Evolutionary conservation across 495 filamentous ascomycete genomes (phyloP).

Genomic region (Penicillium lagena): DNA sequence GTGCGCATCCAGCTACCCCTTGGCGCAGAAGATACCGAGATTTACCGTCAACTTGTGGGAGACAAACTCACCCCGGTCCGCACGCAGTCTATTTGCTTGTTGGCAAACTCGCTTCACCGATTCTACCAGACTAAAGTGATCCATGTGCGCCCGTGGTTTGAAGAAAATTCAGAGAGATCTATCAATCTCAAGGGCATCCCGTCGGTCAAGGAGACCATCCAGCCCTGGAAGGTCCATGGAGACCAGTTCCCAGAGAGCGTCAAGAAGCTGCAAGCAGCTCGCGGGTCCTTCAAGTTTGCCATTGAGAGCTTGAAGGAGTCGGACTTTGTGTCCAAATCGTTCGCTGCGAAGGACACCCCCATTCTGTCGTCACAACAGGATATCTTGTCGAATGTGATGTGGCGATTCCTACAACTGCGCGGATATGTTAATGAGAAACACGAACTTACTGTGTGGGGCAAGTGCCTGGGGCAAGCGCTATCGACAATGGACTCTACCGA

Average conservation of each 20-base stretch:
- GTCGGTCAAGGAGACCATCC: conserved; percentile 53
- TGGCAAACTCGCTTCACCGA: conserved; percentile 71
- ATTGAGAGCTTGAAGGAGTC: conserved; percentile 52
- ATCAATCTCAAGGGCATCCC: conserved; percentile 61
- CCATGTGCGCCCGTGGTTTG: conserved; percentile 77
- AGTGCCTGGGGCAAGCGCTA: conserved; percentile 64
- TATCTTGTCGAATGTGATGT: conserved; percentile 69
- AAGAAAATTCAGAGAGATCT: conserved; percentile 55
- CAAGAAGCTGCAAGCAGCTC: conserved; percentile 32
- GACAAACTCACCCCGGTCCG: conserved; percentile 64
- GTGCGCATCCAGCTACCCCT: conserved; percentile 69
- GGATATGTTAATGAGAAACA: conserved; percentile 79
- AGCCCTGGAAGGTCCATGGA: conserved; percentile 66
- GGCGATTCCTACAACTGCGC: conserved; percentile 84
- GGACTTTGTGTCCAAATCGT: conserved; percentile 62
- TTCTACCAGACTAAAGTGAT: conserved; percentile 75
- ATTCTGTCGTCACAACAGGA: conserved; percentile 55
- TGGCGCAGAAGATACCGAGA: conserved; percentile 70
- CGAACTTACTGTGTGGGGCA: conserved; percentile 76
- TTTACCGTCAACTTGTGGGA: conserved; percentile 75
- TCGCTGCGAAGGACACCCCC: conserved; percentile 31
- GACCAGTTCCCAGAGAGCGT: conserved; percentile 38
- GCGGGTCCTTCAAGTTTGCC: conserved; percentile 40
- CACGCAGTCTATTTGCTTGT: conserved; percentile 64
- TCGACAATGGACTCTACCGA: conserved; percentile 50